Conservation (phyloP, 78 protist species). For the Anaeramoeba flamelloides region DNA sequence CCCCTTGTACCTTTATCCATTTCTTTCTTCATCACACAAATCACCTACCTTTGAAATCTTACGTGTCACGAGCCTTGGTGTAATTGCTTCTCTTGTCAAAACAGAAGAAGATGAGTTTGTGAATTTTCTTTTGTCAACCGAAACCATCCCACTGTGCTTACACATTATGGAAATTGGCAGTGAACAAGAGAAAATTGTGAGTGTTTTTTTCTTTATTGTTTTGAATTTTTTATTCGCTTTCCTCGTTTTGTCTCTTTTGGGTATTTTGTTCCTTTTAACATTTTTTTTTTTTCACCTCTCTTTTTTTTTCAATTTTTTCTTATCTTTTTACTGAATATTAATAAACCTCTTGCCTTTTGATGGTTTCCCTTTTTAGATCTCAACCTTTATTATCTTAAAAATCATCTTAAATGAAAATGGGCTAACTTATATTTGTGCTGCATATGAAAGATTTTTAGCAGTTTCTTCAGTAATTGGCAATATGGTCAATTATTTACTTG, state of each 20-base stretch:
- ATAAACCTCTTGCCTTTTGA: too few relatives aligned
- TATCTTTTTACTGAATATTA: too few relatives aligned
- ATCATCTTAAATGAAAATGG: constrained; percentile 77
- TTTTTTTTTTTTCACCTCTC: background rate
- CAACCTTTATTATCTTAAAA: constrained; percentile 96
- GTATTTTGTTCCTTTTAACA: too few relatives aligned
- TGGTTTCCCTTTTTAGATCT: constrained; percentile 32
- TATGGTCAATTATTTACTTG: constrained; percentile 18
- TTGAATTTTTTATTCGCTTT: too few relatives aligned
- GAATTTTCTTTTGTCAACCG: constrained; percentile 78
- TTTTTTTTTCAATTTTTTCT: background rate
- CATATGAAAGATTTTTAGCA: constrained; percentile 74
- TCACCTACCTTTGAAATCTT: constrained; percentile 88
- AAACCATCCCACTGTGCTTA: constrained; percentile 92
- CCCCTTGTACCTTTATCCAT: constrained; percentile 92
- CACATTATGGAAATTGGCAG: constrained; percentile 93
- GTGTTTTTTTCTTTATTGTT: background rate
- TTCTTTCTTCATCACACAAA: constrained; percentile 73
- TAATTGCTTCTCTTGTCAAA: constrained; percentile 92
- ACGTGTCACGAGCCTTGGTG: constrained; percentile 92
- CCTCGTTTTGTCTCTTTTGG: too few relatives aligned
- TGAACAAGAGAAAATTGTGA: constrained; percentile 77
- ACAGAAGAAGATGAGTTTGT: constrained; percentile 77
- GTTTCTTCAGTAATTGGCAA: constrained; percentile 45
- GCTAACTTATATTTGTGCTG: constrained; percentile 65